A percentile compares a stretch with the other conserved stretches of the same genome.
Conservation (phyloP, 2,329 filamentous ascomycete species). For the Fusarium zealandicum region DNA sequence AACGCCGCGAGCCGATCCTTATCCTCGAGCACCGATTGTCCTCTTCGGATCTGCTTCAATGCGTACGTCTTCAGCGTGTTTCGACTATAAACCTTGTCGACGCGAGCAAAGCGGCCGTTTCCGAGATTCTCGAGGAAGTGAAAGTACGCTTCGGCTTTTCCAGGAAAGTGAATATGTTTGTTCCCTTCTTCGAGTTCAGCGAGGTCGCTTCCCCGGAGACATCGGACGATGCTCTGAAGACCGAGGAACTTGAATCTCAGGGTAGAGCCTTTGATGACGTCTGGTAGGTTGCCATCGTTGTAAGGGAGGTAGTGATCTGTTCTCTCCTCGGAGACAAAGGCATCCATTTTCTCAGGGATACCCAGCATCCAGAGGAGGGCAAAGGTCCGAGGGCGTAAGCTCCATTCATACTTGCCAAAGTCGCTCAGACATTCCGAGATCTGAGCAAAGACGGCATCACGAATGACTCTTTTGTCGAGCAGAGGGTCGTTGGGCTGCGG, state of each 20-base stretch:
- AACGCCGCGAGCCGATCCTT: neutral
- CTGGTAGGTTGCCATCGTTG: neutral
- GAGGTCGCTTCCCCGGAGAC: neutral
- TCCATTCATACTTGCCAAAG: conserved; percentile 4
- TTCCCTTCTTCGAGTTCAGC: neutral
- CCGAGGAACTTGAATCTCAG: neutral
- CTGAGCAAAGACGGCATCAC: neutral
- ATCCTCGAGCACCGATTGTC: neutral
- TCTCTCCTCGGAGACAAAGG: neutral
- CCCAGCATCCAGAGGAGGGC: conserved; percentile 1
- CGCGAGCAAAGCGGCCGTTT: neutral
- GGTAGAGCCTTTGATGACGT: neutral
- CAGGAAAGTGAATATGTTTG: neutral
- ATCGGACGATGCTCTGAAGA: neutral
- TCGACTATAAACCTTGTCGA: neutral
- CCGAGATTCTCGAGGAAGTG: neutral
- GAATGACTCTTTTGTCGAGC: neutral
- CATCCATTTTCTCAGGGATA: neutral
- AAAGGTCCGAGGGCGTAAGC: neutral
- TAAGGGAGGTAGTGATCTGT: neutral
- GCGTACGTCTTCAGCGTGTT: neutral
- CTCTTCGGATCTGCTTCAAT: neutral
- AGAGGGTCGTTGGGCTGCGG: neutral
- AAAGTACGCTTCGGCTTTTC: neutral
- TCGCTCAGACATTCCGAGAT: neutral